phyloP scores from a whole-genome alignment of 257 asterid species.

The Solanum corneliomulleri region DNA sequence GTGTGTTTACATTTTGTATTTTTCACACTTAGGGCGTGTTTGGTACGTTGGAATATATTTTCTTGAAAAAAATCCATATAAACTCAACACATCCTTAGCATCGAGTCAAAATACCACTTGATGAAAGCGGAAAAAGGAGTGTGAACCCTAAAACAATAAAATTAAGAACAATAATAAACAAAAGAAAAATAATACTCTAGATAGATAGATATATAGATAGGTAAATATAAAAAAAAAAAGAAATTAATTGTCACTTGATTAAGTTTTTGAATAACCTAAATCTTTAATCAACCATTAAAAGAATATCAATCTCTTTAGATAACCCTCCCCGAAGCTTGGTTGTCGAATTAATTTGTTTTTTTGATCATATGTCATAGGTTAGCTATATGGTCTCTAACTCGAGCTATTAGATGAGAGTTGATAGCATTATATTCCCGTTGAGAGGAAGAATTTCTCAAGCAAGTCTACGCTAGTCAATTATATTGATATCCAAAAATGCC shows the following conservation, averaged over 20 bases:
- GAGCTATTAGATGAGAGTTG: background rate
- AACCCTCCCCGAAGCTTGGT: too few relatives aligned
- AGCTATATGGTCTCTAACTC: background rate
- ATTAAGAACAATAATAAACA: background rate
- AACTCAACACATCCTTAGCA: background rate
- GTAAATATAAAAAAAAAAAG: too few relatives aligned
- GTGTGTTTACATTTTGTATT: background rate
- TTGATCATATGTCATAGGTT: too few relatives aligned
- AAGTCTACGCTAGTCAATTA: background rate
- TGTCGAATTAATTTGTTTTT: too few relatives aligned
- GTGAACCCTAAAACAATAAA: background rate
- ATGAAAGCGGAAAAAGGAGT: background rate
- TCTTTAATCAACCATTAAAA: background rate
- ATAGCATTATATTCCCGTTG: background rate
- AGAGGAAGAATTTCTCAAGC: background rate
- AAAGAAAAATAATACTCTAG: too few relatives aligned
- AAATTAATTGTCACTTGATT: too few relatives aligned
- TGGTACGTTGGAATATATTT: too few relatives aligned
- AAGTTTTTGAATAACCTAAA: background rate
- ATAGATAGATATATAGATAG: too few relatives aligned
- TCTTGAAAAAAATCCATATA: too few relatives aligned
- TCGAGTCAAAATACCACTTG: background rate
- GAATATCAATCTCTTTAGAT: background rate
- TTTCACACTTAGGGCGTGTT: background rate
- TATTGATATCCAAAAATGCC: background rate